A percentile compares a stretch with the other conserved stretches of the same genome.
phyloP scores from a whole-genome alignment of 2,329 filamentous ascomycete species.

The Beauveria brongniartii region DNA sequence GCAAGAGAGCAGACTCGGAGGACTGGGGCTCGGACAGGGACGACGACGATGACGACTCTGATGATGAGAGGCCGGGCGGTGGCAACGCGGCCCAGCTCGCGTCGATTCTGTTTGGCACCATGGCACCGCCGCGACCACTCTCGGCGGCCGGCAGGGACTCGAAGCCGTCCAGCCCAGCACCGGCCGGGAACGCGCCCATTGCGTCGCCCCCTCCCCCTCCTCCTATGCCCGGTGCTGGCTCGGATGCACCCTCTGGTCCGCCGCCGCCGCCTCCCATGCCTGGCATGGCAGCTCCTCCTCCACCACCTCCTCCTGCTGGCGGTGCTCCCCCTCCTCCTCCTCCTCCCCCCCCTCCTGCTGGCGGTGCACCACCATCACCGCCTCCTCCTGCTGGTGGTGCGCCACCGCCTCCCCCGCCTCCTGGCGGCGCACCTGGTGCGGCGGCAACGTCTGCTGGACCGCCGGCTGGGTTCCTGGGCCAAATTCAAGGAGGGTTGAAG shows the following conservation, averaged over 20 bases:
- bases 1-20: slow-evolving; percentile 54
- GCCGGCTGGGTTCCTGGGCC: slow-evolving; percentile 60
- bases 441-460: slow-evolving; percentile 39
- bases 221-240: slow-evolving; percentile 19
- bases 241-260: slow-evolving; percentile 24
- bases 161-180: slow-evolving; percentile 30
- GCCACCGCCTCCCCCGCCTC: slow-evolving; percentile 34
- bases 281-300: slow-evolving; percentile 18
- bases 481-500: slow-evolving; percentile 73
- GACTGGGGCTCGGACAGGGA: slow-evolving; percentile 73
- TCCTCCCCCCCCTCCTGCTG: slow-evolving; percentile 29
- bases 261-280: slow-evolving; percentile 23
- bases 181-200: slow-evolving; percentile 31
- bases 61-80: slow-evolving; percentile 71
- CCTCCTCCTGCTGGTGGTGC: slow-evolving; percentile 34
- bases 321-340: slow-evolving; percentile 29
- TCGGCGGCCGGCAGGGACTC: slow-evolving; percentile 71
- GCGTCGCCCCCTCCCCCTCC: slow-evolving; percentile 31
- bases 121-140: slow-evolving; percentile 85
- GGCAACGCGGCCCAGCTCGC: slow-evolving; percentile 85
- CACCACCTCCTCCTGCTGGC: slow-evolving; percentile 25
- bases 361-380: slow-evolving; percentile 28
- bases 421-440: slow-evolving; percentile 31
- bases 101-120: slow-evolving; percentile 91
- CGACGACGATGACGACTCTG: slow-evolving; percentile 55